Conservation (phyloP, 306 rosid genomes). For the Luffa aegyptiaca region DNA sequence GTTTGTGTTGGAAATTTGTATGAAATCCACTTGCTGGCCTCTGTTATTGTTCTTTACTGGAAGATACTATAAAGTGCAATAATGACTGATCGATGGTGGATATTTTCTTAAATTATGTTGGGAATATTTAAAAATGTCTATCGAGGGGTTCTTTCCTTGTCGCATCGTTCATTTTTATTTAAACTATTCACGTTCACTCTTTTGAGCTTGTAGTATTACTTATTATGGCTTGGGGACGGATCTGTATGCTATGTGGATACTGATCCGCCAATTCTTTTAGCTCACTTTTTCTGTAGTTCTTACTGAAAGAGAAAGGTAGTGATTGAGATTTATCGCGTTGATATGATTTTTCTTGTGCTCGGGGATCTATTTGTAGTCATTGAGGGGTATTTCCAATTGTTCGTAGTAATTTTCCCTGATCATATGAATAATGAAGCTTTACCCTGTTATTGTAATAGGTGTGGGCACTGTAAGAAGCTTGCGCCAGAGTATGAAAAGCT, state of each 20-base stretch:
- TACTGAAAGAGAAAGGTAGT: background rate
- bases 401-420: background rate
- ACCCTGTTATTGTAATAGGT: constrained; percentile 34
- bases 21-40: background rate
- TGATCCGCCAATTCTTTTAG: background rate
- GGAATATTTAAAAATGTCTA: background rate
- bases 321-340: background rate
- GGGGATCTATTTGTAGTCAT: background rate
- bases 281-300: background rate
- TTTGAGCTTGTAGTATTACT: background rate
- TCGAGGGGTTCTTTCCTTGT: background rate
- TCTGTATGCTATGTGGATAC: background rate
- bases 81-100: background rate
- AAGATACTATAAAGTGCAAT: background rate
- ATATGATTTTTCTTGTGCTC: background rate
- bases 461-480: constrained; percentile 91
- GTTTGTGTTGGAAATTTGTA: background rate
- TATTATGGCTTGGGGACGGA: background rate
- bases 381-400: background rate
- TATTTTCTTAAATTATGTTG: background rate
- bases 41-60: background rate
- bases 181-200: background rate
- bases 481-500: constrained; percentile 85
- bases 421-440: background rate
- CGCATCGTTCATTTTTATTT: background rate